Evolutionary conservation across 176 grass and related monocot species (phyloP).

Genomic region (Oropetium thomaeum): DNA sequence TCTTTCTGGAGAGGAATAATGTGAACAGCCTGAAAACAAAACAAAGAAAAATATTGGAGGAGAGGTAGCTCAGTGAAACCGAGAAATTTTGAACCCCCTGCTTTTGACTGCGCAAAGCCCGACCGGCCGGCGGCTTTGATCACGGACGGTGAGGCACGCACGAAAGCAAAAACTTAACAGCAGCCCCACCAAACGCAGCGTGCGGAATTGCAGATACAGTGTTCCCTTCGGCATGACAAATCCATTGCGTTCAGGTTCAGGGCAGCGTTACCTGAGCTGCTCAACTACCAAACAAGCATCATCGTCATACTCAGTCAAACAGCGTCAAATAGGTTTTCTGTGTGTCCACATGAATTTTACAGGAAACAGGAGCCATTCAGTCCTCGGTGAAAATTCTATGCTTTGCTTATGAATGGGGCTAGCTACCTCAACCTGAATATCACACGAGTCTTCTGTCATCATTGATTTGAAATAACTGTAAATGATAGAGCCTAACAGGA

Average conservation of each 20-base stretch:
- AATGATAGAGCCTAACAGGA: no score
- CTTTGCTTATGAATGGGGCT: no score
- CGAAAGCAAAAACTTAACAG: neutral
- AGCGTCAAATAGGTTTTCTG: no score
- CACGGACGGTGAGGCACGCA: no score
- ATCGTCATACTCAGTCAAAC: neutral
- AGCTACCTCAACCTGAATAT: no score
- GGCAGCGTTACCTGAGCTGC: neutral
- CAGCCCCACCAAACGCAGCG: neutral
- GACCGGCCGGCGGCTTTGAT: neutral
- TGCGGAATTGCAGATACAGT: neutral
- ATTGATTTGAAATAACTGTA: no score
- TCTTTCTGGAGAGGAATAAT: no score
- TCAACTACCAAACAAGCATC: no score
- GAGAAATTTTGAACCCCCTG: neutral
- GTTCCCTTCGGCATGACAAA: neutral
- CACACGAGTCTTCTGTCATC: no score
- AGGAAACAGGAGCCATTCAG: no score
- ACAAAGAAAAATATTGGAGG: neutral
- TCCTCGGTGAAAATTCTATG: no score
- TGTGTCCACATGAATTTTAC: no score
- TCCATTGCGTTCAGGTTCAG: neutral
- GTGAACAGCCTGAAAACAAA: neutral
- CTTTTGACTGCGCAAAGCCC: neutral
- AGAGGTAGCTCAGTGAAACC: neutral